Evolutionary conservation across 805 yeast genomes (phyloP).

Genomic region (Jamesozyma piceae): DNA sequence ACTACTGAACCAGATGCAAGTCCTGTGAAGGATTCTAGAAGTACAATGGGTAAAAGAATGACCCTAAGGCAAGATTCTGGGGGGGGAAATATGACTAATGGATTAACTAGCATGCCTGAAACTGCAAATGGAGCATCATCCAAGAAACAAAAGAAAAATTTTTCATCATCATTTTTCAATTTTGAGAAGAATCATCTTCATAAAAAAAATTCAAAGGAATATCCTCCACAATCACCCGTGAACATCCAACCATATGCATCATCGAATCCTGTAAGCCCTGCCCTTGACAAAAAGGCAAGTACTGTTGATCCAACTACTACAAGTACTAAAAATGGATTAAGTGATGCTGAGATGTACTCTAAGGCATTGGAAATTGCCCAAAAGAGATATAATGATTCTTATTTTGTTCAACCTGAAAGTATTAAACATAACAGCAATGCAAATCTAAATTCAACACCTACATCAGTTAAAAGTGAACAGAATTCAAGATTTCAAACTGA

Average conservation of each 20-base stretch:
- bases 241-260: background rate
- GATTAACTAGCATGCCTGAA: background rate
- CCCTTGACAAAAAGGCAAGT: background rate
- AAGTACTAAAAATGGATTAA: slow-evolving; percentile 3
- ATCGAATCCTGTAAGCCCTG: background rate
- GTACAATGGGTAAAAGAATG: slow-evolving; percentile 21
- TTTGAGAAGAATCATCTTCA: slow-evolving; percentile 1
- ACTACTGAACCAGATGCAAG: background rate
- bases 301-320: background rate
- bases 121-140: background rate
- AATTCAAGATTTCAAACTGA: background rate
- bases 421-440: background rate
- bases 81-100: background rate
- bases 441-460: background rate
- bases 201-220: background rate
- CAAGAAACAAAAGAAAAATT: background rate
- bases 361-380: slow-evolving; percentile 50
- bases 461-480: background rate
- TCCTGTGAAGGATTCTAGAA: slow-evolving; percentile 3
- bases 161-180: slow-evolving; percentile 5
- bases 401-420: slow-evolving; percentile 1
- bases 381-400: slow-evolving; percentile 27
- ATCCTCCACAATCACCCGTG: background rate
- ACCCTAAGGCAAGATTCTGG: slow-evolving; percentile 10
- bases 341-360: slow-evolving; percentile 47